Percentiles rank a stretch among this genome's conserved stretches.
phyloP scores from a whole-genome alignment of 768 basidiomycete genomes.

The Serendipita sp. region DNA sequence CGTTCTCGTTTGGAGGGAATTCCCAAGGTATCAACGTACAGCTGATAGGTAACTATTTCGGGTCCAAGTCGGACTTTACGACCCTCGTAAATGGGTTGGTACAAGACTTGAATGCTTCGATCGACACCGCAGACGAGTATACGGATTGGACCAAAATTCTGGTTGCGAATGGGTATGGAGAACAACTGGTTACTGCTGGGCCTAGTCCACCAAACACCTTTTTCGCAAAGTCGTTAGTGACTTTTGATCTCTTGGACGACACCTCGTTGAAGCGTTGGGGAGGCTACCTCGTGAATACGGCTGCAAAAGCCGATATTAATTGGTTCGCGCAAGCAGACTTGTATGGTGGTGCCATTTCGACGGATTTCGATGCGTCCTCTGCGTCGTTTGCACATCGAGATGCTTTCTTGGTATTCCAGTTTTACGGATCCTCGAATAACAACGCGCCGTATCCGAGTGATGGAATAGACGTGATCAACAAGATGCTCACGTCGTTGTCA shows the following conservation, averaged over 20 bases:
- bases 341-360: slow-evolving; percentile 27
- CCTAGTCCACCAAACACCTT: slow-evolving; percentile 9
- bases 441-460: slow-evolving; percentile 27
- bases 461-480: slow-evolving; percentile 31
- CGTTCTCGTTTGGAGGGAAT: not conserved
- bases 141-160: slow-evolving; percentile 11
- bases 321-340: not conserved
- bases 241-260: slow-evolving; percentile 5
- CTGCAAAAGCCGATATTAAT: slow-evolving; percentile 22
- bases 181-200: slow-evolving; percentile 8
- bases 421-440: slow-evolving; percentile 29
- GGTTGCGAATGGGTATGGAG: slow-evolving; percentile 8
- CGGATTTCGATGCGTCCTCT: slow-evolving; percentile 20
- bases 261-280: not conserved
- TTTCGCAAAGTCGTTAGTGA: slow-evolving; percentile 8
- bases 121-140: slow-evolving; percentile 1
- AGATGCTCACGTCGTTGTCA: slow-evolving; percentile 15
- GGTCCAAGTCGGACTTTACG: slow-evolving; percentile 9
- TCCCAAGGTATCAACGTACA: not conserved
- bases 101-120: not conserved
- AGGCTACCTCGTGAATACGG: not conserved
- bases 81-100: slow-evolving; percentile 7
- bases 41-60: slow-evolving; percentile 12
- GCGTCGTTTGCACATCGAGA: slow-evolving; percentile 32
- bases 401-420: slow-evolving; percentile 31